phyloP scores from a whole-genome alignment of 129 eudicot species.

The Escallonia herrerae region DNA sequence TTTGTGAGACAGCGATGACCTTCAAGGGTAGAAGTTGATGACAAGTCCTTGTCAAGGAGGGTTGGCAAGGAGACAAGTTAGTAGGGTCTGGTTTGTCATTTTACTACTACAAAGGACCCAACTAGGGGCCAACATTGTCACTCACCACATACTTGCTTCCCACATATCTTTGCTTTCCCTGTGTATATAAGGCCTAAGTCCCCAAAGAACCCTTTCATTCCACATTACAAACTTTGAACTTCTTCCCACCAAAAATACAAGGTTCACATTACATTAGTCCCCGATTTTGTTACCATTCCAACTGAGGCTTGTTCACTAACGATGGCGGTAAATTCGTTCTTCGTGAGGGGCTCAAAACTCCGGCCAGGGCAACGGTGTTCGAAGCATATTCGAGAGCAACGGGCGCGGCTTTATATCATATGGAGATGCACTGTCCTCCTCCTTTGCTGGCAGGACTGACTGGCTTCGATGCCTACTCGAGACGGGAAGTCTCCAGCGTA shows the following conservation, averaged over 20 bases:
- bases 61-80: slow-evolving; percentile 23
- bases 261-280: neutral
- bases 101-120: slow-evolving; percentile 12
- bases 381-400: slow-evolving; percentile 55
- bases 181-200: slow-evolving; percentile 5
- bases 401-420: slow-evolving; percentile 69
- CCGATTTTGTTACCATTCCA: neutral
- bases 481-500: too few species aligned
- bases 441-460: slow-evolving; percentile 66
- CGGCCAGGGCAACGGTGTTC: slow-evolving; percentile 46
- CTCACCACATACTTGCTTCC: slow-evolving; percentile 22
- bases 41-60: slow-evolving; percentile 20
- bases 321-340: slow-evolving; percentile 34
- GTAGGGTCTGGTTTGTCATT: slow-evolving; percentile 17
- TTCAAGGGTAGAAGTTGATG: slow-evolving; percentile 6
- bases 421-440: slow-evolving; percentile 88
- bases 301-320: neutral
- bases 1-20: slow-evolving; percentile 9
- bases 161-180: neutral
- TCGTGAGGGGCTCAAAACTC: slow-evolving; percentile 38
- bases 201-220: neutral
- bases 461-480: neutral
- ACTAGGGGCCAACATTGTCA: slow-evolving; percentile 4
- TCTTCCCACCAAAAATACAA: neutral
- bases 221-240: neutral